Conservation (phyloP, 176 grass and related monocot species). For the Dendrocalamus sinicus region DNA sequence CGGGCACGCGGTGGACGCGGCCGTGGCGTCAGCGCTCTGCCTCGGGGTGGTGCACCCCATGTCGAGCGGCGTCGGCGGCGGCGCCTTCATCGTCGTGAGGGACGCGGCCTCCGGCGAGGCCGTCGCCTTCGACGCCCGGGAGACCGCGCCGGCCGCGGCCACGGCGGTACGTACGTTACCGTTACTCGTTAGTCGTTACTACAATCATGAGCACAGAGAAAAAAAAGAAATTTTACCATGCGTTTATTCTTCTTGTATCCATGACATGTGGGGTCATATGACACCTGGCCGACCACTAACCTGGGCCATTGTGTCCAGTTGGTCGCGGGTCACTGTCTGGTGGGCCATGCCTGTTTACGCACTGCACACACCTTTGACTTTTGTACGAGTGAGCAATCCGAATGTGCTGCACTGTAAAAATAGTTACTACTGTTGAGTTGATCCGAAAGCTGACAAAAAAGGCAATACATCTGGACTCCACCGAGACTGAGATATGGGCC, state of each 20-base stretch:
- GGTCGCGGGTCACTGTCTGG: too few species aligned
- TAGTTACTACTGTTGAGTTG: too few species aligned
- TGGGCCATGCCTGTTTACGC: too few species aligned
- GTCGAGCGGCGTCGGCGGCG: conserved; percentile 83
- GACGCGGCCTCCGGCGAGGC: conserved; percentile 58
- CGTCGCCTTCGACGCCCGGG: conserved; percentile 83
- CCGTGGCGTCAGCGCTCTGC: conserved; percentile 73
- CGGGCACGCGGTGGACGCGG: conserved; percentile 88
- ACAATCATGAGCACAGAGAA: not conserved
- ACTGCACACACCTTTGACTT: too few species aligned
- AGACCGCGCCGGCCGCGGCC: conserved; percentile 80
- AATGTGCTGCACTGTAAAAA: too few species aligned
- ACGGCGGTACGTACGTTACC: conserved; percentile 45
- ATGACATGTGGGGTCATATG: conserved; percentile 26
- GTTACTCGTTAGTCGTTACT: not conserved
- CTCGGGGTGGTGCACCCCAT: conserved; percentile 87
- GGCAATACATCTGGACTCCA: too few species aligned
- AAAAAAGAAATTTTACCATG: too few species aligned
- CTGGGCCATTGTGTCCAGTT: too few species aligned
- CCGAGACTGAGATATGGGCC: too few species aligned
- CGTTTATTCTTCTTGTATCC: not conserved
- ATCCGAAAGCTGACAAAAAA: too few species aligned
- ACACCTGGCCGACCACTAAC: not conserved
- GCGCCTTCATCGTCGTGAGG: conserved; percentile 78
- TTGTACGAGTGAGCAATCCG: too few species aligned